A percentile compares a stretch with the other conserved stretches of the same genome.
phyloP scores from a whole-genome alignment of 129 eudicot species.

The sunflower (Helianthus annuus) region HanXRQr2.0-SUNRISE NC_035444.2:53629221-53629720 shows the following conservation, averaged over 20 bases:
- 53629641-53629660: neutral
- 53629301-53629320: slow-evolving; percentile 27
- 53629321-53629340: slow-evolving; percentile 29
- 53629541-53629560: neutral
- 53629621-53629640: neutral
- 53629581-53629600: neutral
- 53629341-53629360: slow-evolving; percentile 28
- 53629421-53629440: slow-evolving; percentile 29
- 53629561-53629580: neutral
- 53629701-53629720: neutral
- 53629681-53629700: neutral
- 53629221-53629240: slow-evolving; percentile 48
- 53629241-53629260: slow-evolving; percentile 43
- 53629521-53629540: slow-evolving; percentile 28
- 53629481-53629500: slow-evolving; percentile 21
- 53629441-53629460: slow-evolving; percentile 34
- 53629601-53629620: neutral
- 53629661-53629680: neutral
- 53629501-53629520: slow-evolving; percentile 23
- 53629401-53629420: slow-evolving; percentile 34
- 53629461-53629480: slow-evolving; percentile 33
- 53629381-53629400: slow-evolving; percentile 30
- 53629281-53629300: slow-evolving; percentile 27
- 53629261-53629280: slow-evolving; percentile 22
- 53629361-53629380: slow-evolving; percentile 28